phyloP scores from a whole-genome alignment of 768 basidiomycete genomes.

The Kwoniella heveanensis region DNA sequence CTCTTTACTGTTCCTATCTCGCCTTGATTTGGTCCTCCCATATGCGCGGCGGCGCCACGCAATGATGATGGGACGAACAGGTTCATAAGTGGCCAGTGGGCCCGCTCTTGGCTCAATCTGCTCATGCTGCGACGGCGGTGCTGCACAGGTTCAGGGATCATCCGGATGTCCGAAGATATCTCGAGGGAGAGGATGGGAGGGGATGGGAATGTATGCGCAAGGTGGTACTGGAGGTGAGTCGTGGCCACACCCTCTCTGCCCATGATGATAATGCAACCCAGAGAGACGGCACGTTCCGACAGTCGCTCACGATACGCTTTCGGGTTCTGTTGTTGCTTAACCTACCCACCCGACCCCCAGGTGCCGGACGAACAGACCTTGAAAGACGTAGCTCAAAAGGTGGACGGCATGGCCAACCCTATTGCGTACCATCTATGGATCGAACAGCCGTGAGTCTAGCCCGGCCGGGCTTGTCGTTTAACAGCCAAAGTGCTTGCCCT shows the following conservation, averaged over 20 bases:
- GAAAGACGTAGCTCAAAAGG: constrained; percentile 22
- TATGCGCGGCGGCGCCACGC: too few species aligned
- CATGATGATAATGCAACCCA: too few species aligned
- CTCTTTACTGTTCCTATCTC: too few species aligned
- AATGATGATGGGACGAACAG: constrained; percentile 18
- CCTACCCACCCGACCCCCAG: constrained; percentile 9
- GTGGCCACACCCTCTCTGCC: too few species aligned
- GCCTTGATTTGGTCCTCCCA: too few species aligned
- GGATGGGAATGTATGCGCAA: constrained; percentile 51
- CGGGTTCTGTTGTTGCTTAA: too few species aligned
- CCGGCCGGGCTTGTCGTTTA: too few species aligned
- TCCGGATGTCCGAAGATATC: constrained; percentile 45
- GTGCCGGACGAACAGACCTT: constrained; percentile 33
- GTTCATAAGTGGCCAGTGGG: constrained; percentile 51
- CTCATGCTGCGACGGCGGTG: constrained; percentile 55
- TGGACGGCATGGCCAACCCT: constrained; percentile 32
- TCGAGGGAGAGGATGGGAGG: constrained; percentile 33
- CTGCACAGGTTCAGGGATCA: constrained; percentile 44
- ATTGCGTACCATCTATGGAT: constrained; percentile 54
- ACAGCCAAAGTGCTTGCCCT: too few species aligned
- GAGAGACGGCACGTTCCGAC: too few species aligned
- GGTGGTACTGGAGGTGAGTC: constrained; percentile 46
- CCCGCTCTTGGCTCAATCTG: constrained; percentile 54
- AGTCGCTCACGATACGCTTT: too few species aligned
- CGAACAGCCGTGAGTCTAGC: constrained; percentile 56